Evolutionary conservation across 805 yeast genomes (phyloP).

Genomic region (Pichia eremophila): DNA sequence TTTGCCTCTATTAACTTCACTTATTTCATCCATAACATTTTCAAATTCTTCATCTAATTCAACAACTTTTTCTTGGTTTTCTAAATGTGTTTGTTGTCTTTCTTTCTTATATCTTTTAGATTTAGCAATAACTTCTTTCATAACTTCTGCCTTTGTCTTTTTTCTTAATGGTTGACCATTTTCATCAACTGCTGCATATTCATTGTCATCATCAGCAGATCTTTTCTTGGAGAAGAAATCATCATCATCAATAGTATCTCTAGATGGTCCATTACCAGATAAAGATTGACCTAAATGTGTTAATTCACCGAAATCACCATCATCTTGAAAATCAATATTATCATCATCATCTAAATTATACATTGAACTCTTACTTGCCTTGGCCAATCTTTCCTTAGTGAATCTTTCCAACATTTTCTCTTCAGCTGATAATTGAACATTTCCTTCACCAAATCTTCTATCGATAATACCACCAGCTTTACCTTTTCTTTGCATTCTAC

Average conservation of each 20-base stretch:
- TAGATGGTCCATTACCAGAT: constrained; percentile 25
- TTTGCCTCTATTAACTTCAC: constrained; percentile 21
- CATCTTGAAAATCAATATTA: constrained; percentile 39
- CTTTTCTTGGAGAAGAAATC: constrained; percentile 29
- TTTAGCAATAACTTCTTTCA: constrained; percentile 78
- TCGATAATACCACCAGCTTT: constrained; percentile 75
- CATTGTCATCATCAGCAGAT: constrained; percentile 10
- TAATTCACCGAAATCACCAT: constrained; percentile 44
- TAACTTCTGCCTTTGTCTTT: constrained; percentile 75
- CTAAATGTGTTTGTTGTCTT: constrained; percentile 57
- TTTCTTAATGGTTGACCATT: constrained; percentile 41
- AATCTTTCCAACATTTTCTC: constrained; percentile 94
- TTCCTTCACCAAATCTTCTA: constrained; percentile 86
- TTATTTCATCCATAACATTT: constrained; percentile 42
- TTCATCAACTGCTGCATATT: constrained; percentile 22
- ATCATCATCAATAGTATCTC: constrained; percentile 27
- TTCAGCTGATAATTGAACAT: constrained; percentile 63
- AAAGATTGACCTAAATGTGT: constrained; percentile 77
- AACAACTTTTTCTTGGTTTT: constrained; percentile 48
- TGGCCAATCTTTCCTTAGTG: constrained; percentile 73
- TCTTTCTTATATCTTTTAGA: constrained; percentile 70
- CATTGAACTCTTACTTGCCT: constrained; percentile 45
- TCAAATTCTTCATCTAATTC: constrained; percentile 69
- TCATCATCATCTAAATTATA: constrained; percentile 71
- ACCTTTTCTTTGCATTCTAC: constrained; percentile 51